Base-by-base conservation (phyloP, 306 rosid species). In the Sindora glabra region DNA sequence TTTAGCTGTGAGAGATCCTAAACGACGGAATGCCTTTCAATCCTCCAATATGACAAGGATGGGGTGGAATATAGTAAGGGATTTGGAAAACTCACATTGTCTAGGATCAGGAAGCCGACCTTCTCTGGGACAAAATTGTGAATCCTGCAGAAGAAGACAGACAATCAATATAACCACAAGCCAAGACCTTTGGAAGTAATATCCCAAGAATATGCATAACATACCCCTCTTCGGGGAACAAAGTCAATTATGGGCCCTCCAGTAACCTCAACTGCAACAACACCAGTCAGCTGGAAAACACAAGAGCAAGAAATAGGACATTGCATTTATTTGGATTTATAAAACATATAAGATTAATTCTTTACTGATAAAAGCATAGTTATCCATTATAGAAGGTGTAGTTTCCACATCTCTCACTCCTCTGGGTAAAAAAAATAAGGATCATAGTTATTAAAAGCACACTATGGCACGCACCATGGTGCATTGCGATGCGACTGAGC, bases 251-350 rank as follows among this genome's bases (percentile, higher is more conserved):
- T 71, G 63, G 99, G 99, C 27, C 96, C 96, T 74, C 98, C 99
- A 39, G 94, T 85, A 72, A 92, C 83, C 85, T 92, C 96, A 72
- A 92, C 96, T n/a, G 99, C 99, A 56, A 89, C 96, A 65, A 89
- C 96, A 72, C 96, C 96, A 0, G 95, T 96, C 63, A 89, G 99
- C 99, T 88, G 81, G 73, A 72, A 70, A 69, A 67, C 71, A 56
- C 58, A 40, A 33, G 8, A 33, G 36, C 48, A 48, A 23, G 11
- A 69, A 40, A 59, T 57, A 21, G 19, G 24, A 30, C n/a, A 11
- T 2, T 6, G 2, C 3, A 24, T 40, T 29, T 27, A 6, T 37
- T 62, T 68, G 67, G 59, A 57, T 56, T 65, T 23, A 18, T 21
- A 50, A 24, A 61, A 32, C 50, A 48, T 48, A 39, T 14, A 46